Evolutionary conservation across 768 basidiomycete species (phyloP).

Genomic region (Symmetrospora coprosmae): DNA sequence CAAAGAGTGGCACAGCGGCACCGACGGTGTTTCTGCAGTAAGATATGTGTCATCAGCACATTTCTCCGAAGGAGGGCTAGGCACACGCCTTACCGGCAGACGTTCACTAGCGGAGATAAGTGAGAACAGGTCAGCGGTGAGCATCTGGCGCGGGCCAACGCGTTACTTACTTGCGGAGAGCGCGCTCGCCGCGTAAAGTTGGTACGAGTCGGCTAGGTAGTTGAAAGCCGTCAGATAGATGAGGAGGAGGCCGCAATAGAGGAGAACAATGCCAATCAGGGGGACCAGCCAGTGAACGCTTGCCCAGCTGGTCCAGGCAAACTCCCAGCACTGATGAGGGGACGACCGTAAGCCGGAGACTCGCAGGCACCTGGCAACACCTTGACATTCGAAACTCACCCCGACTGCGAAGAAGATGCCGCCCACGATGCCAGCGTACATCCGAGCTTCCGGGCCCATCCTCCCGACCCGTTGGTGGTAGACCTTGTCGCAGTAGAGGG

Average conservation of each 20-base stretch:
- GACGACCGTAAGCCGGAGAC: no score
- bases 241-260: neutral
- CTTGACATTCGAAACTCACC: no score
- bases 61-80: no score
- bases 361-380: no score
- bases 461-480: neutral
- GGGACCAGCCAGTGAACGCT: conserved; percentile 37
- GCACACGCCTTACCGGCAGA: no score
- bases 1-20: neutral
- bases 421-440: conserved; percentile 6
- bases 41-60: no score
- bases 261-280: conserved; percentile 29
- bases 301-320: conserved; percentile 34
- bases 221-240: conserved; percentile 9
- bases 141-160: no score
- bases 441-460: neutral
- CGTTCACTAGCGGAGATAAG: no score
- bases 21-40: neutral
- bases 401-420: neutral
- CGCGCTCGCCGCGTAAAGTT: conserved; percentile 4
- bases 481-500: neutral
- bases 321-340: conserved; percentile 36
- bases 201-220: conserved; percentile 2
- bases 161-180: conserved; percentile 5
- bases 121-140: no score